Evolutionary conservation across 2,329 filamentous ascomycete species (phyloP).

Genomic region (Trichothecium roseum): DNA sequence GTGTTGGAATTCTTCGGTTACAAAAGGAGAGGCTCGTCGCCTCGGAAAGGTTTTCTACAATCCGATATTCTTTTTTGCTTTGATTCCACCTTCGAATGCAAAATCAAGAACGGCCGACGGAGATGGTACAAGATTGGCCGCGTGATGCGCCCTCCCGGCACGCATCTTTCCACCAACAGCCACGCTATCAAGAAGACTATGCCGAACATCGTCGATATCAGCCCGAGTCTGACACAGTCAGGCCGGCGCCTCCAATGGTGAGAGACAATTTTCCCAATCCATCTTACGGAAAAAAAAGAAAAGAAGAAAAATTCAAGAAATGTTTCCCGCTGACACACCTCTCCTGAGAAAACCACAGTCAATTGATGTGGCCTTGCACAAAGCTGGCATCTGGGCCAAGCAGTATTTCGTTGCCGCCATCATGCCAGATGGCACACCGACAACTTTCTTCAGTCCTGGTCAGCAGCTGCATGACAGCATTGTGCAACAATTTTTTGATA

Average conservation of each 20-base stretch:
- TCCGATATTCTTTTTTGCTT: not conserved
- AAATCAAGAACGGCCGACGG: slow-evolving; percentile 1
- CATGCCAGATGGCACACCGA: slow-evolving; percentile 33
- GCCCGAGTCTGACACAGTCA: slow-evolving; percentile 1
- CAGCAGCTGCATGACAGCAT: slow-evolving; percentile 24
- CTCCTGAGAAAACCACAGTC: slow-evolving; percentile 22
- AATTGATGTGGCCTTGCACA: slow-evolving; percentile 39
- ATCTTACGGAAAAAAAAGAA: too few species aligned
- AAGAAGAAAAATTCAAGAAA: not conserved
- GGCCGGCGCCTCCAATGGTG: slow-evolving; percentile 4
- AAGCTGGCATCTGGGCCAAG: slow-evolving; percentile 38
- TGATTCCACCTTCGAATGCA: not conserved
- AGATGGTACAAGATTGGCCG: slow-evolving; percentile 30
- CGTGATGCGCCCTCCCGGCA: slow-evolving; percentile 27
- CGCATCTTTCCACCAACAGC: slow-evolving; percentile 10
- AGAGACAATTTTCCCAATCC: too few species aligned
- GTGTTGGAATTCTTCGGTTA: too few species aligned
- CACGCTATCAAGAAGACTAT: slow-evolving; percentile 1
- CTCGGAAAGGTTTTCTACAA: not conserved
- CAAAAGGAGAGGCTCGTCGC: not conserved
- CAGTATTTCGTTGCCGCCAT: slow-evolving; percentile 43
- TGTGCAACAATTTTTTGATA: slow-evolving; percentile 35
- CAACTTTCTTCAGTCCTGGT: slow-evolving; percentile 34
- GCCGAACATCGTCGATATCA: slow-evolving; percentile 3
- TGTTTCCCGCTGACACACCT: slow-evolving; percentile 9